A percentile compares a stretch with the other conserved stretches of the same genome.
Evolutionary conservation across 2,329 filamentous ascomycete species (phyloP).

Genomic region (Neofusicoccum ribis): DNA sequence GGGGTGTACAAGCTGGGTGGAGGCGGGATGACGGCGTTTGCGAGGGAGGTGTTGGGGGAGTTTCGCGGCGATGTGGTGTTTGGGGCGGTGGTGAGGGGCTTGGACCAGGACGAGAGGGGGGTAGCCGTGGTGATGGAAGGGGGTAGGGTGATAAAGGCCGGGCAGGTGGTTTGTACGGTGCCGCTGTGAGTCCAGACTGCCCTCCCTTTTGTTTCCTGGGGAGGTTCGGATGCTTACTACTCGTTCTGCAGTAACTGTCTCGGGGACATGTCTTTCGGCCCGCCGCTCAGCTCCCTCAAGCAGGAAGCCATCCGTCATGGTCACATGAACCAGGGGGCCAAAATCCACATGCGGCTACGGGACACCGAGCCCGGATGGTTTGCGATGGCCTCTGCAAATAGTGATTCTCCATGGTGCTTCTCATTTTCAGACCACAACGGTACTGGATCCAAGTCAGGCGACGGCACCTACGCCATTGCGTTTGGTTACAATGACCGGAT

Average conservation of each 20-base stretch:
- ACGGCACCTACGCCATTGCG: conserved; percentile 18
- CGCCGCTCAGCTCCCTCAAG: conserved; percentile 27
- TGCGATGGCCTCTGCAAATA: conserved; percentile 4
- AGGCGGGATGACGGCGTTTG: conserved; percentile 26
- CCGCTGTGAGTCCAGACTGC: neutral
- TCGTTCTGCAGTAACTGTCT: conserved; percentile 21
- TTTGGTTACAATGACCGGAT: conserved; percentile 18
- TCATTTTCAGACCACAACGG: conserved; percentile 19
- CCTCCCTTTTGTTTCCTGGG: too few relatives aligned
- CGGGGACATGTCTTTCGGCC: conserved; percentile 28
- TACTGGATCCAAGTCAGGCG: neutral
- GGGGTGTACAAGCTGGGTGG: conserved; percentile 25
- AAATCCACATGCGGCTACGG: conserved; percentile 26
- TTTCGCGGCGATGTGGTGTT: neutral
- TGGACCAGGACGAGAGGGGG: conserved; percentile 18
- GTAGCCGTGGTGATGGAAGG: neutral
- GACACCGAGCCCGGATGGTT: conserved; percentile 9
- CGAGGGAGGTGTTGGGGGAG: conserved; percentile 10
- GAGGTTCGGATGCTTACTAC: neutral
- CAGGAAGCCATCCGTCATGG: conserved; percentile 27
- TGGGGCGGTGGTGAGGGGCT: conserved; percentile 13
- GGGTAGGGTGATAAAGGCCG: neutral
- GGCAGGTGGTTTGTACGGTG: neutral
- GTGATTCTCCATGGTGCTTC: conserved; percentile 14
- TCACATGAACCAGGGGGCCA: conserved; percentile 33